Conservation (phyloP, 371 early-diverging fungal genomes). For the Synchytrium microbalum region DNA sequence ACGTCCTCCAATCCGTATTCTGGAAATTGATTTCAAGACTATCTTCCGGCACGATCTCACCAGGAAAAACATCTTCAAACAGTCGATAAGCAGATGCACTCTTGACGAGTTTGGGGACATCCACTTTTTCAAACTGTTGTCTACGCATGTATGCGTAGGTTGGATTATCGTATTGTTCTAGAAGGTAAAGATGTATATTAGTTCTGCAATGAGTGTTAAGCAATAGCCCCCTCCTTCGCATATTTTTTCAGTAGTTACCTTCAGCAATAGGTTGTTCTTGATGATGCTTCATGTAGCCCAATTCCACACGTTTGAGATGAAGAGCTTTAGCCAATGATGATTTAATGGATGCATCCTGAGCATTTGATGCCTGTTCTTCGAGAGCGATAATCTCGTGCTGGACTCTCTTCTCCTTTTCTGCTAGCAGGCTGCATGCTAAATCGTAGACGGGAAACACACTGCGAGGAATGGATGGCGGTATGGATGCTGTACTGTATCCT, state of each 20-base stretch:
- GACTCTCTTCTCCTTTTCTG: neutral
- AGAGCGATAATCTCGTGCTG: neutral
- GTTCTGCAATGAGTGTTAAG: too few relatives aligned
- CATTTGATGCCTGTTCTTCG: neutral
- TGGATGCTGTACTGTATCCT: too few relatives aligned
- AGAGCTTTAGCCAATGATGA: neutral
- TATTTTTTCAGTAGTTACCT: neutral
- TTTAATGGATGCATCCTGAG: neutral
- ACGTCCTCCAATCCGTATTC: conserved; percentile 27
- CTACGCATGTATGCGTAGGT: conserved; percentile 14
- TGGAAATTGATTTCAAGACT: conserved; percentile 30
- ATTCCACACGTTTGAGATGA: neutral
- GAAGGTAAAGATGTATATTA: too few relatives aligned
- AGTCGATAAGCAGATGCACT: conserved; percentile 10
- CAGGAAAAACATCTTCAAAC: conserved; percentile 28
- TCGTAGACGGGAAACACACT: too few relatives aligned
- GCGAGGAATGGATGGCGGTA: too few relatives aligned
- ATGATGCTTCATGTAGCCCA: neutral
- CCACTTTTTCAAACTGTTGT: conserved; percentile 16
- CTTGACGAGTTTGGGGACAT: conserved; percentile 20
- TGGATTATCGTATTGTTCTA: neutral
- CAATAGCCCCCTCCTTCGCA: neutral
- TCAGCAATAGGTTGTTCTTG: neutral
- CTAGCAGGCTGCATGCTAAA: neutral
- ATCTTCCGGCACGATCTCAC: conserved; percentile 14